Evolutionary conservation across 768 basidiomycete species (phyloP), one percentile per base, ranked within the genome.

Genomic region (Amyloporia xantha): DNA sequence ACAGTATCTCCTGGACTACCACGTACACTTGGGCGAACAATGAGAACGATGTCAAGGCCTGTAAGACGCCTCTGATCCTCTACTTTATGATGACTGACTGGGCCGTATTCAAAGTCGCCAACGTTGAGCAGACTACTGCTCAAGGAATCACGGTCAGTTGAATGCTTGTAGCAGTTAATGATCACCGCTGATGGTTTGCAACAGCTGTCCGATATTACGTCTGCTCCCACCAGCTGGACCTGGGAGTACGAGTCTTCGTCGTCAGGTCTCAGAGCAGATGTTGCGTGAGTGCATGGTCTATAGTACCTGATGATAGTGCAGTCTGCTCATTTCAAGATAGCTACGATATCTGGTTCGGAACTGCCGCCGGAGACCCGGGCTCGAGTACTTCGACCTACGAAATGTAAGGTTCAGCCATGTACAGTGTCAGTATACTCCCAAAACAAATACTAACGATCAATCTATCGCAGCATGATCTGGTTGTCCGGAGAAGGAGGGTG

Each of bases 281-380:
- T 81, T 53, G 65, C 77, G 69, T 75, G 47, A 52, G 69, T 44
- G 21, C 9, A 20, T 21, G 10, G 11, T 7, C 24, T 7, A 26
- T 23, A n/a, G n/a, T n/a, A n/a, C n/a, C n/a, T n/a, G n/a, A n/a
- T n/a, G n/a, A n/a, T n/a, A n/a, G n/a, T n/a, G n/a, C n/a, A n/a
- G n/a, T n/a, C n/a, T n/a, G n/a, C n/a, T 15, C 19, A 20, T 28
- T 4, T 33, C 23, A 24, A 15, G 19, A 2, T 30, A 74, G 74
- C 20, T 80, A 79, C 50, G 77, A 79, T 50, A 75, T 79, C 39
- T 81, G 79, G 79, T 57, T 70, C 26, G 78, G 79, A 26, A 60
- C 46, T 17, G 21, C 73, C 7, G 56, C 67, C 4, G 78, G 77
- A 38, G 53, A 55, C 0, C 71, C 78, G n/a, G 77, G 78, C 0